Evolutionary conservation across 352 stramenopile genomes (phyloP).

Genomic region (Phytophthora aleatoria): DNA sequence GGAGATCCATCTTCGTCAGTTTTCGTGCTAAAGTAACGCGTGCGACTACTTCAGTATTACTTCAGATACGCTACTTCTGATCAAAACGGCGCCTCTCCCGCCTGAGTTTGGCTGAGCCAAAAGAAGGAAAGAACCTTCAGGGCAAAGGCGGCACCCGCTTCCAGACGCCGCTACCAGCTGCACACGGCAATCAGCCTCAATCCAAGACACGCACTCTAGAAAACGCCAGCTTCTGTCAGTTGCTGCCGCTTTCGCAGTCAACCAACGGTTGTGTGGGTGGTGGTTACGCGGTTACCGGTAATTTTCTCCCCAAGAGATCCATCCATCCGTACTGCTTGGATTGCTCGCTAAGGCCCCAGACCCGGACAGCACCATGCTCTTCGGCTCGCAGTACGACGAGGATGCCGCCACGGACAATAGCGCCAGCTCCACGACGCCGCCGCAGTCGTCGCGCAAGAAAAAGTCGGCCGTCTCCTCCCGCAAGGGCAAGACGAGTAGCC

Average conservation of each 20-base stretch:
- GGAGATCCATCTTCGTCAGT: not conserved
- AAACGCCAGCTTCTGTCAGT: slow-evolving; percentile 7
- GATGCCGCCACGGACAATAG: slow-evolving; percentile 43
- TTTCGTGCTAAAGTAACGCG: too few species aligned
- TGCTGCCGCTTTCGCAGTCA: slow-evolving; percentile 11
- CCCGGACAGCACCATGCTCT: slow-evolving; percentile 38
- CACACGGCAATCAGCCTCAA: slow-evolving; percentile 4
- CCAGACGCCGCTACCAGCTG: not conserved
- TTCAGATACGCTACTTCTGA: not conserved
- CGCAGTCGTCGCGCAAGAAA: slow-evolving; percentile 44
- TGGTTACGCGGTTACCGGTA: slow-evolving; percentile 11
- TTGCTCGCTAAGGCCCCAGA: not conserved
- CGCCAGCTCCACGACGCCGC: slow-evolving; percentile 40
- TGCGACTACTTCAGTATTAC: not conserved
- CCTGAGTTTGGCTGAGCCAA: slow-evolving; percentile 30
- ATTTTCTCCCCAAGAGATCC: slow-evolving; percentile 13
- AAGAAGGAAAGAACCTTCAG: slow-evolving; percentile 26
- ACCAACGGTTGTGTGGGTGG: slow-evolving; percentile 7
- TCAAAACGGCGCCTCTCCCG: slow-evolving; percentile 23
- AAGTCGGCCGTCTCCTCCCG: slow-evolving; percentile 19
- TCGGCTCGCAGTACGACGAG: slow-evolving; percentile 60
- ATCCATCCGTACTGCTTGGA: not conserved
- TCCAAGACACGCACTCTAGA: slow-evolving; percentile 12
- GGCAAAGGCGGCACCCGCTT: slow-evolving; percentile 3
- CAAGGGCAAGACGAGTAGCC: slow-evolving; percentile 17